Base-by-base conservation (phyloP, 371 early-diverging fungal species). In the Umbelopsis sp. region DNA sequence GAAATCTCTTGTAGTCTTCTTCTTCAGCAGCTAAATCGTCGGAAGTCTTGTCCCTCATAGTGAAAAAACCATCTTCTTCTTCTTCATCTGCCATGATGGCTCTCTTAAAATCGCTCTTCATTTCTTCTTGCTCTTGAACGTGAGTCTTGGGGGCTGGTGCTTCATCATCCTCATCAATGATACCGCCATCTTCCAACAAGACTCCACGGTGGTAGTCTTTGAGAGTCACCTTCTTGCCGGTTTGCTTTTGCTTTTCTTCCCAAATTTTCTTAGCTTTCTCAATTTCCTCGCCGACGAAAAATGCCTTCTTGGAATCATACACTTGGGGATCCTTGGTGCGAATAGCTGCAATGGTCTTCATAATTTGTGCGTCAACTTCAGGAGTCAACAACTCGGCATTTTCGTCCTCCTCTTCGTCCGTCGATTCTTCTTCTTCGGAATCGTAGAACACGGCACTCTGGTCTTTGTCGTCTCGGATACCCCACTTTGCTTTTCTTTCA, bases 281-380 rank as follows among this genome's bases (percentile, higher is more conserved):
- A 51, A 91, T 76, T 44, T 85, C 84, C 11, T 89, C 85, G 4
- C 91, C 87, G 32, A 83, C 71, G 72, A 94, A 96, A 73, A 97
- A 95, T 50, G 83, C 82, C 11, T 79, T 76, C 0, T 80, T 77
- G 0, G 88, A 74, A 68, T 97, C 91, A 77, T 98, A 98, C 2
- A 98, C 92, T 69, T 86, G 80, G 29, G 91, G 89, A 73, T 96
- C 91, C 66, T 90, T 89, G 18, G 84, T 78, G 5, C 89, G 86
- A 65, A 98, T 91, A 51, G 92, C 86, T 0, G 90, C 89, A 69
- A 97, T 91, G 1, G 98, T 96, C 52, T 89, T 89, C 85, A 98
- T 80, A 68, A 98, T 96, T 74, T 97, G 94, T 3, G 92, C 90
- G 70, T 98, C 98, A 10, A 97, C 75, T 50, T 89, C 95, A 11